A percentile compares a stretch with the other conserved stretches of the same genome.
phyloP scores from a whole-genome alignment of 805 yeast genomes.

The Myxozyma kluyveri region DNA sequence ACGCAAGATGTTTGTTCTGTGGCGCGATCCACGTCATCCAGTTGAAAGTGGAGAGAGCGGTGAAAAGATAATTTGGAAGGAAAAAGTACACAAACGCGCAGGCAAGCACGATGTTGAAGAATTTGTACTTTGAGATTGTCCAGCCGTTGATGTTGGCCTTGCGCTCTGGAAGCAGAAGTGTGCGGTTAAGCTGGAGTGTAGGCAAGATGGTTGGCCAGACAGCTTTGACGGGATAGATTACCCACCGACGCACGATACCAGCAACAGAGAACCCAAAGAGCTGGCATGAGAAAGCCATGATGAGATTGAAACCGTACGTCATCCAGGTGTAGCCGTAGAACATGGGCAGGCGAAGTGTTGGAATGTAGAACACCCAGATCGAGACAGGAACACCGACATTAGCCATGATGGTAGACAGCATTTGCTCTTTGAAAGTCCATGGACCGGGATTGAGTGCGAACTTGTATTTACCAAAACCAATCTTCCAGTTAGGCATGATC shows the following conservation, averaged over 20 bases:
- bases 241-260: slow-evolving; percentile 57
- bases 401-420: slow-evolving; percentile 51
- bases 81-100: slow-evolving; percentile 57
- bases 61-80: slow-evolving; percentile 64
- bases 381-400: slow-evolving; percentile 6
- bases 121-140: slow-evolving; percentile 51
- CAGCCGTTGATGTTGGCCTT: slow-evolving; percentile 56
- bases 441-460: slow-evolving; percentile 58
- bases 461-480: slow-evolving; percentile 38
- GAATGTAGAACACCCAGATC: slow-evolving; percentile 4
- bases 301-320: slow-evolving; percentile 50
- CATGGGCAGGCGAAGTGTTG: slow-evolving; percentile 6
- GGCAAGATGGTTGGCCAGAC: slow-evolving; percentile 57
- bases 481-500: slow-evolving; percentile 40
- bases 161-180: slow-evolving; percentile 38
- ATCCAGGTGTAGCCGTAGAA: slow-evolving; percentile 40
- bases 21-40: slow-evolving; percentile 46
- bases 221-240: slow-evolving; percentile 56
- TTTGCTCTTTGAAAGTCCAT: slow-evolving; percentile 64
- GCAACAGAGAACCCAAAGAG: slow-evolving; percentile 67
- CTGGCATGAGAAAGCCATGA: slow-evolving; percentile 54
- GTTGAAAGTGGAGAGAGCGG: slow-evolving; percentile 58
- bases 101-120: slow-evolving; percentile 46
- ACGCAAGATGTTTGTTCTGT: slow-evolving; percentile 51
- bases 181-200: slow-evolving; percentile 43